phyloP scores from a whole-genome alignment of 2,329 filamentous ascomycete species.

The Akanthomyces dipterigenus region DNA sequence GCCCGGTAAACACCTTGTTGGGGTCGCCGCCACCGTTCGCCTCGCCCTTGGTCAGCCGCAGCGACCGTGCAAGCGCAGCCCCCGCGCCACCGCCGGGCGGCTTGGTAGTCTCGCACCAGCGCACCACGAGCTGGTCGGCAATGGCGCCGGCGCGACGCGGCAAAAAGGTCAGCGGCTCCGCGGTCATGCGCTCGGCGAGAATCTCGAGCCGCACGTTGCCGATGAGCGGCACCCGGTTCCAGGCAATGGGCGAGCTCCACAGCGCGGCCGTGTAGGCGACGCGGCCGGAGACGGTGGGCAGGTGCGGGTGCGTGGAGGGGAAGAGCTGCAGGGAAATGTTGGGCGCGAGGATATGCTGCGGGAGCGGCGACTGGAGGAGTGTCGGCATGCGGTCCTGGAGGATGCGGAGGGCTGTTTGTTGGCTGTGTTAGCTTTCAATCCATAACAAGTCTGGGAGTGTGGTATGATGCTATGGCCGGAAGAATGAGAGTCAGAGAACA shows the following conservation, averaged over 20 bases:
- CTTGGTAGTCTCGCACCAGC: slow-evolving; percentile 58
- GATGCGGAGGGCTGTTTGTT: slow-evolving; percentile 50
- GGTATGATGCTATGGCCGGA: too few species aligned
- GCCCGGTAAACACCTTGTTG: slow-evolving; percentile 74
- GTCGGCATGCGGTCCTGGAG: slow-evolving; percentile 62
- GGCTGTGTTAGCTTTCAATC: slow-evolving; percentile 4
- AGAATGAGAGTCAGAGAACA: too few species aligned
- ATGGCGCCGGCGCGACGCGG: slow-evolving; percentile 45
- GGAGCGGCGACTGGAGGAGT: slow-evolving; percentile 58
- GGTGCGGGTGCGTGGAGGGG: slow-evolving; percentile 73
- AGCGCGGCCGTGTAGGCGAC: slow-evolving; percentile 88
- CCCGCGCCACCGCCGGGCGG: not conserved
- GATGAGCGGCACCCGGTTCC: slow-evolving; percentile 85
- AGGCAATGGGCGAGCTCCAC: slow-evolving; percentile 93
- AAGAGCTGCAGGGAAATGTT: slow-evolving; percentile 66
- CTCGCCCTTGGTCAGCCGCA: slow-evolving; percentile 19
- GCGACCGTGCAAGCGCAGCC: slow-evolving; percentile 39
- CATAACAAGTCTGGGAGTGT: too few species aligned
- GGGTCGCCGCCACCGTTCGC: slow-evolving; percentile 36
- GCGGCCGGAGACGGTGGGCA: slow-evolving; percentile 85
- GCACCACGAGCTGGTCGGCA: slow-evolving; percentile 79
- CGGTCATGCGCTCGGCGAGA: slow-evolving; percentile 79
- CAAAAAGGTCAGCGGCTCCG: slow-evolving; percentile 43
- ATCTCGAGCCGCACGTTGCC: slow-evolving; percentile 87
- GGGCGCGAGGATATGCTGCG: slow-evolving; percentile 70